Percentiles rank a stretch among this genome's conserved stretches.
These are phyloP conservation scores for Leccinum longicurvipes DNA, from an alignment of 768 basidiomycete genomes.

Conservation along the genomic window DNA sequence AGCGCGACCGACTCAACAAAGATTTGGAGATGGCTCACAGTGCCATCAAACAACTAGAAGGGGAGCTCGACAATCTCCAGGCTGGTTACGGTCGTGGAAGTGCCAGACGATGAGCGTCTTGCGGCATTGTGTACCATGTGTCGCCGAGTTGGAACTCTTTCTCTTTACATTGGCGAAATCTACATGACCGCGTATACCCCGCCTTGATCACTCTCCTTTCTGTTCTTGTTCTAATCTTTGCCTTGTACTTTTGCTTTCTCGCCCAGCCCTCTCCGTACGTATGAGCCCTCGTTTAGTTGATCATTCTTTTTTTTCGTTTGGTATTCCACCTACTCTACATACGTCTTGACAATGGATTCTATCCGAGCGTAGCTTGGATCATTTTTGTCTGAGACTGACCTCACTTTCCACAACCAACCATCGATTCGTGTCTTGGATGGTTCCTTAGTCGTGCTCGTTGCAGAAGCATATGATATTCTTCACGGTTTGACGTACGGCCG, in stretches of 20 bases:
- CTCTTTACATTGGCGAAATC: slow-evolving; percentile 6
- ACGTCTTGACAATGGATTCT: slow-evolving; percentile 13
- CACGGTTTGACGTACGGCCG: too few relatives aligned
- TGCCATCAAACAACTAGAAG: slow-evolving; percentile 87
- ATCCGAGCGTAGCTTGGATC: background rate
- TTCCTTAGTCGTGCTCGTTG: background rate
- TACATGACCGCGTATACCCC: slow-evolving; percentile 26
- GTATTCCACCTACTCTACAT: slow-evolving; percentile 14
- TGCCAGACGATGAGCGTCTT: slow-evolving; percentile 26
- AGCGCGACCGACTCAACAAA: slow-evolving; percentile 98
- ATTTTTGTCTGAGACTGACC: background rate
- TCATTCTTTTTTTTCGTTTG: slow-evolving; percentile 8
- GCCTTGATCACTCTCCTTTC: slow-evolving; percentile 16
- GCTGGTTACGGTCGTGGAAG: slow-evolving; percentile 76
- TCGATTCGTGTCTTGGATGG: background rate
- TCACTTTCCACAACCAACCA: background rate
- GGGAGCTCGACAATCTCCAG: slow-evolving; percentile 86
- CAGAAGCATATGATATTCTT: too few relatives aligned
- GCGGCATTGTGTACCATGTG: background rate
- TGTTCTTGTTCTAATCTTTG: slow-evolving; percentile 4
- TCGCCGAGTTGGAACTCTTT: slow-evolving; percentile 4
- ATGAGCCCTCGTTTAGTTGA: slow-evolving; percentile 27
- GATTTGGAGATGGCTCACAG: slow-evolving; percentile 93
- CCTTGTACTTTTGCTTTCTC: slow-evolving; percentile 3
- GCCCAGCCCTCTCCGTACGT: background rate